Base-by-base conservation (phyloP, 768 basidiomycete species). In the Trametopsis cervina region DNA sequence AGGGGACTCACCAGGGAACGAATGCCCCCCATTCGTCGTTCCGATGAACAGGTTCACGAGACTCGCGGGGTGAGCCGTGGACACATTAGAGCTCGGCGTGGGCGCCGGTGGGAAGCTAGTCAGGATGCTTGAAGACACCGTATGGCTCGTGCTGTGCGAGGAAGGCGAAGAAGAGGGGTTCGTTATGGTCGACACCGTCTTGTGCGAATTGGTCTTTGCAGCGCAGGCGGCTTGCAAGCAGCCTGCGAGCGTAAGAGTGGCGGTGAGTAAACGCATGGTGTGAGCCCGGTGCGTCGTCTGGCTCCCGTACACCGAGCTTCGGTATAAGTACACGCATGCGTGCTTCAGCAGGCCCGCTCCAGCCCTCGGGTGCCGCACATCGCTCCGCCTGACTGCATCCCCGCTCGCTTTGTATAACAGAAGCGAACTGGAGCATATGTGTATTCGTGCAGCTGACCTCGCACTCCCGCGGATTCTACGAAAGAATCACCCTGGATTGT, bases 21-120 rank as follows among this genome's bases (percentile, higher is more conserved):
- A 75, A 63, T 84, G 79, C 0, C 82, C 82, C 12, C 78, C 80
- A 50, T 80, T 78, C 1, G 72, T 74, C 0, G 81, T 81, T 15
- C 81, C 82, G 13, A 84, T 78, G 64, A 83, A 83, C 15, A 77
- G 69, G 44, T 78, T 72, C 29, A 82, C 81, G 6, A 60, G 55
- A 42, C 56, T 60, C 3, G 64, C 60, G 4, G 60, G 59, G 40
- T 60, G 53, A 3, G 47, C 17, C 12, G 27, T 21, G 0, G 26
- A 24, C 29, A 33, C 29, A 18, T 6, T 22, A 2, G 43, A 21
- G 23, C 36, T 26, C 13, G 37, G 46, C 2, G 46, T 40, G 25
- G 46, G 37, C 2, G 37, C 46, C 17, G 44, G 36, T 3, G 44
- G 35, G 21, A 46, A 46, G 36, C 33, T 36, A 15, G 29, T 36